Conservation (phyloP, 1,284 basidiomycete species). For the Irpex sp. region DNA sequence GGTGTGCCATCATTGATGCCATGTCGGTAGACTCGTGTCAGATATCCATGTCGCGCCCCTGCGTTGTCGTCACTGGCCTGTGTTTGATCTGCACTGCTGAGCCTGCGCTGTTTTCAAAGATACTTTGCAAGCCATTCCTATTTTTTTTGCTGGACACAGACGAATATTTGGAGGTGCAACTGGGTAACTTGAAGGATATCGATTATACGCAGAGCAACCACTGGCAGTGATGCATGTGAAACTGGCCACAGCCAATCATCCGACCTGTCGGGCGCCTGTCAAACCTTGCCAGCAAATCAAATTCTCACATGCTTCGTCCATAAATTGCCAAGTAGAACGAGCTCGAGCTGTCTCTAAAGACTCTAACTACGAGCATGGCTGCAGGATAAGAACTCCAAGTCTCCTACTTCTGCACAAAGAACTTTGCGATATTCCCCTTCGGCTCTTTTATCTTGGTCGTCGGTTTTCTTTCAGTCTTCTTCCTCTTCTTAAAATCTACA, state of each 20-base stretch:
- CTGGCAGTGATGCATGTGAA: not conserved
- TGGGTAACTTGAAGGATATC: not conserved
- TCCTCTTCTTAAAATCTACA: slow-evolving; percentile 33
- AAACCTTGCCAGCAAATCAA: not conserved
- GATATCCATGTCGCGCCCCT: not conserved
- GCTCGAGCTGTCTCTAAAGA: not conserved
- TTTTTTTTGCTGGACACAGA: too few species aligned
- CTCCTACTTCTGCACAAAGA: slow-evolving; percentile 48
- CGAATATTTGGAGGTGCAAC: too few species aligned
- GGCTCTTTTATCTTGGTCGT: slow-evolving; percentile 25
- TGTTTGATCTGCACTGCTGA: not conserved
- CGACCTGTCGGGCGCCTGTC: not conserved
- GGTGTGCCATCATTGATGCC: slow-evolving; percentile 9
- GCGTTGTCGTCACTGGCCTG: not conserved
- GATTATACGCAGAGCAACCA: not conserved
- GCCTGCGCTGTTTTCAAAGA: too few species aligned
- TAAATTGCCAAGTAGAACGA: not conserved
- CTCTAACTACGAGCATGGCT: not conserved
- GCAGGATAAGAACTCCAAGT: not conserved
- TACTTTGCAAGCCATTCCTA: too few species aligned
- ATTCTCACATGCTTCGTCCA: not conserved
- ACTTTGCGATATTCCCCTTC: slow-evolving; percentile 69
- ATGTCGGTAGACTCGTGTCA: slow-evolving; percentile 1
- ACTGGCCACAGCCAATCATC: not conserved
- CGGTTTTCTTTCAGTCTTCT: slow-evolving; percentile 23